Conservation (phyloP, 495 filamentous ascomycete genomes). For the Cudoniella acicularis region DNA sequence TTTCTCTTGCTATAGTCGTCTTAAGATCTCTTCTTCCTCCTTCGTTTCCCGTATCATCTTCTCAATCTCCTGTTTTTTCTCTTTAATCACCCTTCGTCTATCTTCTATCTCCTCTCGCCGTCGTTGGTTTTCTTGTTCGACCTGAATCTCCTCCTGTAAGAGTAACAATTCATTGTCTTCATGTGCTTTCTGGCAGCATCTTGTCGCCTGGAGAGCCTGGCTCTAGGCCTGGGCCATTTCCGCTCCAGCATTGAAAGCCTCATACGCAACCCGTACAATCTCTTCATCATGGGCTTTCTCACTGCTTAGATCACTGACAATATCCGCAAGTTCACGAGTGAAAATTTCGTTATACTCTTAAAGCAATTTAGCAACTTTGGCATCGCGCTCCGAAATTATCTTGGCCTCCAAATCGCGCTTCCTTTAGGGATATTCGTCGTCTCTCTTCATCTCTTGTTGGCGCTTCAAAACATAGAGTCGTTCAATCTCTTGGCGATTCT, state of each 20-base stretch:
- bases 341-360: not conserved
- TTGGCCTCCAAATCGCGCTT: not conserved
- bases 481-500: not conserved
- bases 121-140: not conserved
- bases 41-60: not conserved
- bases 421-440: not conserved
- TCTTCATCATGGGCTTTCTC: not conserved
- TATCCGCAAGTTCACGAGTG: not conserved
- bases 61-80: not conserved
- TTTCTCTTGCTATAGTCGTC: not conserved
- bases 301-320: not conserved
- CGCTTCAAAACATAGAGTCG: not conserved
- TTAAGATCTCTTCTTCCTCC: not conserved
- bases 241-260: not conserved
- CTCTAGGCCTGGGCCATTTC: not conserved
- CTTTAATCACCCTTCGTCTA: not conserved
- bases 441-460: not conserved
- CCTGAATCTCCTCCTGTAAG: not conserved
- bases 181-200: not conserved
- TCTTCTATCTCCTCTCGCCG: not conserved
- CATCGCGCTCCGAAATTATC: not conserved
- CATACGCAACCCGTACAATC: not conserved
- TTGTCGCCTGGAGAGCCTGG: not conserved
- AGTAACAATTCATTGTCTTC: not conserved
- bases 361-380: not conserved